Percentiles rank a stretch among this genome's conserved stretches.
Conservation (phyloP, 371 early-diverging fungal species). For the Mucor circinelloides region DNA sequence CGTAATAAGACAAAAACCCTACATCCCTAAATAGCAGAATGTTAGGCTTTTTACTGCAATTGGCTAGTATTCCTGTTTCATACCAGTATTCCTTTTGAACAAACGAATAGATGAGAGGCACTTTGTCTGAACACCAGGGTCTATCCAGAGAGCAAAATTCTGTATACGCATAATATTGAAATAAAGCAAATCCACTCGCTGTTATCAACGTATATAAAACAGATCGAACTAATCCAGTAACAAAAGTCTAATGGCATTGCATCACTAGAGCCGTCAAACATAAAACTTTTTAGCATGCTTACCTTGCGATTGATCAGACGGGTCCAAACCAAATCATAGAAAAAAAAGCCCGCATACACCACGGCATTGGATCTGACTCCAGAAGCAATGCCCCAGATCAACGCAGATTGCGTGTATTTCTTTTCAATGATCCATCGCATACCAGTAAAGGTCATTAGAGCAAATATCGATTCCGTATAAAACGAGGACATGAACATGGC, state of each 20-base stretch:
- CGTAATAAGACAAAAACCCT: conserved; percentile 86
- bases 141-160: conserved; percentile 62
- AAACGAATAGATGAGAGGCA: conserved; percentile 80
- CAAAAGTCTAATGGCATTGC: not conserved
- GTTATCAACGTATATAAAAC: conserved; percentile 46
- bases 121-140: conserved; percentile 70
- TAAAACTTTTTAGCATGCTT: not conserved
- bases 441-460: conserved; percentile 76
- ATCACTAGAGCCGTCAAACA: not conserved
- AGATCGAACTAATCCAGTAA: conserved; percentile 36
- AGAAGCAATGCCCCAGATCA: conserved; percentile 66
- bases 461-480: conserved; percentile 90
- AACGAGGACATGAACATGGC: conserved; percentile 88
- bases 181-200: conserved; percentile 61
- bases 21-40: too few relatives aligned
- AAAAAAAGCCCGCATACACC: conserved; percentile 79
- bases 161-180: conserved; percentile 74
- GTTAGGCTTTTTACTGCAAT: too few relatives aligned
- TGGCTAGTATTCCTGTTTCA: not conserved
- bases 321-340: conserved; percentile 55
- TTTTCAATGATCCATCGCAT: conserved; percentile 60
- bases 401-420: conserved; percentile 35
- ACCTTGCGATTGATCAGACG: conserved; percentile 13
- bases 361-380: conserved; percentile 84
- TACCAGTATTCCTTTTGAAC: conserved; percentile 92